Conservation (phyloP, 768 basidiomycete species). For the Boletus pseudopeckii region DNA sequence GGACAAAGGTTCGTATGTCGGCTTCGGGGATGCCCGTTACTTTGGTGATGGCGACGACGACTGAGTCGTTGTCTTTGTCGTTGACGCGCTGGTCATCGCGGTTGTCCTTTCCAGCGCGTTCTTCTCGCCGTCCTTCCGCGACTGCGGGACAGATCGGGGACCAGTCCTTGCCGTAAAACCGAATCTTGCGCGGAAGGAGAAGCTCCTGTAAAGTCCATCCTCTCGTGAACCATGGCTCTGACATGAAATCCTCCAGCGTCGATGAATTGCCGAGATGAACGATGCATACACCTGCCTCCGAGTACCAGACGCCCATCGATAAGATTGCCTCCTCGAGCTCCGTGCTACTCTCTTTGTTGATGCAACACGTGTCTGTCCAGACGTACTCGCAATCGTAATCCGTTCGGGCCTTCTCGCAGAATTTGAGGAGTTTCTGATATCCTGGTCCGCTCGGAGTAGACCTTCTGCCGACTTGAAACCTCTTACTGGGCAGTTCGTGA, state of each 20-base stretch:
- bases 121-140: conserved; percentile 17
- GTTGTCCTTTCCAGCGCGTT: neutral
- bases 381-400: conserved; percentile 27
- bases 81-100: conserved; percentile 20
- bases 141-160: conserved; percentile 16
- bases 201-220: conserved; percentile 26
- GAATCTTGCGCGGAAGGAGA: conserved; percentile 20
- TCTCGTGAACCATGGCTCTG: conserved; percentile 23
- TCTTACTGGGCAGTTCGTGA: conserved; percentile 21
- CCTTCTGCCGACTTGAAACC: conserved; percentile 9
- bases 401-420: conserved; percentile 24
- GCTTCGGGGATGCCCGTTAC: conserved; percentile 21
- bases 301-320: conserved; percentile 25
- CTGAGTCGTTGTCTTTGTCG: conserved; percentile 21
- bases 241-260: conserved; percentile 19
- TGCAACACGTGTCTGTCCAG: conserved; percentile 29
- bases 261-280: conserved; percentile 22
- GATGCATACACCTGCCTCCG: conserved; percentile 23
- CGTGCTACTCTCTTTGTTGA: conserved; percentile 25
- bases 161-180: conserved; percentile 26
- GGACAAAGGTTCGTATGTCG: conserved; percentile 22
- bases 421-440: conserved; percentile 25
- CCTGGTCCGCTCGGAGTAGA: conserved; percentile 17
- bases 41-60: conserved; percentile 13
- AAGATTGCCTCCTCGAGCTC: conserved; percentile 29